A percentile compares a stretch with the other conserved stretches of the same genome.
phyloP scores from a whole-genome alignment of 352 stramenopile species.

The Peronosclerospora sorghi region DNA sequence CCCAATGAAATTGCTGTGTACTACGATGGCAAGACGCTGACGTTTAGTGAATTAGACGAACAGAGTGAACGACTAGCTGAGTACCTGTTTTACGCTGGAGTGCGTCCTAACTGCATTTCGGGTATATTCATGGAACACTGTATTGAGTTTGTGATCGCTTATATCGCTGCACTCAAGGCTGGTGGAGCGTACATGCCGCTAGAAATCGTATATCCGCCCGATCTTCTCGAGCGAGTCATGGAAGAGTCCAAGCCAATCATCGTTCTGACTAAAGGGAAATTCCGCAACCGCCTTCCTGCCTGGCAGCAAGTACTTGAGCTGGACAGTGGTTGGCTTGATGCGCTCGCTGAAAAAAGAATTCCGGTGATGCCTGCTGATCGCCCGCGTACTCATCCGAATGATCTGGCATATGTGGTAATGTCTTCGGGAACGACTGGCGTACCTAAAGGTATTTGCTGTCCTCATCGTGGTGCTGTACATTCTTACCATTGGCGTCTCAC shows the following conservation, averaged over 20 bases:
- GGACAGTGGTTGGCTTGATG: conserved; percentile 42
- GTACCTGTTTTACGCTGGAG: conserved; percentile 48
- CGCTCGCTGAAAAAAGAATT: conserved; percentile 18
- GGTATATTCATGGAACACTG: conserved; percentile 88
- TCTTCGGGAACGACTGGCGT: conserved; percentile 86
- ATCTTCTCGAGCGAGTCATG: conserved; percentile 83
- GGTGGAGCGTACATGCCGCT: conserved; percentile 87
- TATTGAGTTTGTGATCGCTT: conserved; percentile 86
- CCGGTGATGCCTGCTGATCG: conserved; percentile 42
- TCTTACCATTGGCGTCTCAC: conserved; percentile 86
- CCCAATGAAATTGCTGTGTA: too few species aligned
- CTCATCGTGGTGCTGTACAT: conserved; percentile 86
- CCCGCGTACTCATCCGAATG: conserved; percentile 64
- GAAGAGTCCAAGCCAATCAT: conserved; percentile 81
- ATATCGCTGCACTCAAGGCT: conserved; percentile 85
- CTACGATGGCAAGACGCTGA: conserved; percentile 48
- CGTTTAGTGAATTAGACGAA: conserved; percentile 58
- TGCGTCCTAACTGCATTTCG: too few species aligned
- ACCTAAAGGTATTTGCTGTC: conserved; percentile 90
- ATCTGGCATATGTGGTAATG: conserved; percentile 90
- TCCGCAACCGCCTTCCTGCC: conserved; percentile 44
- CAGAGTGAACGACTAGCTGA: too few species aligned
- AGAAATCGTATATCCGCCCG: conserved; percentile 83
- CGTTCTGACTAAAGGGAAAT: conserved; percentile 77
- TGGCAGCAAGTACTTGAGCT: conserved; percentile 65